phyloP scores from a whole-genome alignment of 345 rosid species.

The Brassica juncea region DNA sequence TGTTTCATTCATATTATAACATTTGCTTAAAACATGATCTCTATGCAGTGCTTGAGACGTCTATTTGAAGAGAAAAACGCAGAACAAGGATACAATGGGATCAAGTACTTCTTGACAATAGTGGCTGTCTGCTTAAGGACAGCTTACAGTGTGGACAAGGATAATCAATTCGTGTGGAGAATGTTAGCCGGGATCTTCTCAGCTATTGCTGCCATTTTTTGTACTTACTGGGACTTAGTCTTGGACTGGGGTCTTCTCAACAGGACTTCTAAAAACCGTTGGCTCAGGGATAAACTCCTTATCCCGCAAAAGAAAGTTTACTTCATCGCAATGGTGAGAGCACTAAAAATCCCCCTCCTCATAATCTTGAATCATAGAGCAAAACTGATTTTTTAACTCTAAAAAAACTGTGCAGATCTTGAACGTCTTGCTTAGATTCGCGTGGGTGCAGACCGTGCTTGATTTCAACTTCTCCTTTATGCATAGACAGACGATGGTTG shows the following conservation, averaged over 20 bases:
- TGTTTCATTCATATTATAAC: background rate
- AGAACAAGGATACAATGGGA: slow-evolving; percentile 59
- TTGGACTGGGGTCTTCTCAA: slow-evolving; percentile 75
- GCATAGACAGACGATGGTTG: slow-evolving; percentile 45
- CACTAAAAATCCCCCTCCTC: background rate
- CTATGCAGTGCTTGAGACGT: slow-evolving; percentile 58
- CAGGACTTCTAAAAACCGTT: slow-evolving; percentile 53
- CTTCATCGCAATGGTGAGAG: slow-evolving; percentile 62
- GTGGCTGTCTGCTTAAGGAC: slow-evolving; percentile 66
- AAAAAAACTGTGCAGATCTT: slow-evolving; percentile 37
- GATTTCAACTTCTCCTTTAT: slow-evolving; percentile 39
- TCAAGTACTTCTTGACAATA: slow-evolving; percentile 60
- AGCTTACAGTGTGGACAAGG: slow-evolving; percentile 42
- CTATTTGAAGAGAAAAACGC: slow-evolving; percentile 60
- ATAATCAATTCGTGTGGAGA: slow-evolving; percentile 39
- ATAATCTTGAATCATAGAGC: background rate
- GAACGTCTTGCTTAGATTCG: slow-evolving; percentile 61
- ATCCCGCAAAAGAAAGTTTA: slow-evolving; percentile 53
- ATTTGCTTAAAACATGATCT: background rate
- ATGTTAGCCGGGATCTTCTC: slow-evolving; percentile 55
- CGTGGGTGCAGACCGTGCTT: slow-evolving; percentile 71
- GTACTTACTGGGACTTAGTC: slow-evolving; percentile 74
- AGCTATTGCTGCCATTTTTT: slow-evolving; percentile 48
- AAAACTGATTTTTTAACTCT: background rate
- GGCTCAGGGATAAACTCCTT: slow-evolving; percentile 80